These are phyloP conservation scores for Globisporangium middletonii DNA, from an alignment of 352 stramenopile genomes.

Conservation along the genomic window DNA sequence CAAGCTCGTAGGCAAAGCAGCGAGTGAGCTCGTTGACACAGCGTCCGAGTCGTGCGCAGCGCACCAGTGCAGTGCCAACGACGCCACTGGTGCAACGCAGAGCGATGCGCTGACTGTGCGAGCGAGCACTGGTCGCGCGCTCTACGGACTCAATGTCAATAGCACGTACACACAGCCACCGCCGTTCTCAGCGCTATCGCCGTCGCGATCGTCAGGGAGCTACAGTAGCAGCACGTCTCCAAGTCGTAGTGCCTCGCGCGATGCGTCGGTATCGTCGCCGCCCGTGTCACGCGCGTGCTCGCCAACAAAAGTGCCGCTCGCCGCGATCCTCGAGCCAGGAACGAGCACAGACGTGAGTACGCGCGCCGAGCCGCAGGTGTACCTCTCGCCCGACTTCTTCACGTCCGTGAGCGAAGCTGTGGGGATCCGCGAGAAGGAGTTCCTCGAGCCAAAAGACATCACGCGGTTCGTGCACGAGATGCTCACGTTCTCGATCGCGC, in stretches of 20 bases:
- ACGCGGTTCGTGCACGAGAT: slow-evolving; percentile 42
- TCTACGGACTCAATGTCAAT: slow-evolving; percentile 2
- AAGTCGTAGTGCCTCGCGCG: background rate
- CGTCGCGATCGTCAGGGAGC: background rate
- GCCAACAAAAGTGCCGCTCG: slow-evolving; percentile 19
- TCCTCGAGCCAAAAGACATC: slow-evolving; percentile 38
- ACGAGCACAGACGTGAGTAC: background rate
- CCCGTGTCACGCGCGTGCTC: slow-evolving; percentile 9
- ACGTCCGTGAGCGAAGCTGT: slow-evolving; percentile 27
- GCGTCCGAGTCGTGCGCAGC: slow-evolving; percentile 4
- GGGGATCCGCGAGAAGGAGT: slow-evolving; percentile 33
- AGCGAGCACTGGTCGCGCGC: background rate
- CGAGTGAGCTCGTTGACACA: slow-evolving; percentile 15
- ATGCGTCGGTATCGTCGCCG: background rate
- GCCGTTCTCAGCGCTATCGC: background rate
- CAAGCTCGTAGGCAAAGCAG: slow-evolving; percentile 21
- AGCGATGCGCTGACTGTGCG: background rate
- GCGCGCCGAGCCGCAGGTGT: slow-evolving; percentile 5
- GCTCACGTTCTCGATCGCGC: slow-evolving; percentile 47
- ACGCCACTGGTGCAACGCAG: background rate
- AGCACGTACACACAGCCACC: background rate
- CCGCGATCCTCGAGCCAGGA: slow-evolving; percentile 17
- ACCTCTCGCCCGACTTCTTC: slow-evolving; percentile 41
- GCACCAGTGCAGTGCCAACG: slow-evolving; percentile 8
- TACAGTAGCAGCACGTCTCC: background rate